phyloP scores from a whole-genome alignment of 1,139 yeast species.

The Hyphopichia khmerensis region DNA sequence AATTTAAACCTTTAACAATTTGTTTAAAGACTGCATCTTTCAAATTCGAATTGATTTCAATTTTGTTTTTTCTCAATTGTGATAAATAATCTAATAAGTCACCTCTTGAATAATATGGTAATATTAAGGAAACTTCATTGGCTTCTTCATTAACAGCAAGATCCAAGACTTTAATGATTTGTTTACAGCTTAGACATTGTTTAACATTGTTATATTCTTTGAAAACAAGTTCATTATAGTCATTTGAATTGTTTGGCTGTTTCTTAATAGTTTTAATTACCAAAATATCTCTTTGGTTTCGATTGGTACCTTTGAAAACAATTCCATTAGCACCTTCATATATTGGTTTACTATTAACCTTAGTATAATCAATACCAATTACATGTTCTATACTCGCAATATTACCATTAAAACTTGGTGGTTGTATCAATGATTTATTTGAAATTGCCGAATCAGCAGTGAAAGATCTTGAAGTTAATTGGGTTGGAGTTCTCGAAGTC shows the following conservation, averaged over 20 bases:
- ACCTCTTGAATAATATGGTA: conserved; percentile 48
- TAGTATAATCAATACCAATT: conserved; percentile 20
- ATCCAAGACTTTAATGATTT: conserved; percentile 30
- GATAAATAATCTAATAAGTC: conserved; percentile 47
- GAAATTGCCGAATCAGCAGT: background rate
- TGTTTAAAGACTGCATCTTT: conserved; percentile 51
- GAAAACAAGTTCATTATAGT: conserved; percentile 19
- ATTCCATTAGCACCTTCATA: conserved; percentile 49
- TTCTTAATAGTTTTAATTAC: conserved; percentile 34
- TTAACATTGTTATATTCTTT: conserved; percentile 32
- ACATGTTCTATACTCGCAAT: background rate
- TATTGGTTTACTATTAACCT: conserved; percentile 26
- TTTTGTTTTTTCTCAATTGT: conserved; percentile 31
- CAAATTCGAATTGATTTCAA: conserved; percentile 27
- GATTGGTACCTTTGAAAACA: conserved; percentile 31
- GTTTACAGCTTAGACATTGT: conserved; percentile 23
- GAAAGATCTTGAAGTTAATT: background rate
- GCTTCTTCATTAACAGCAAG: conserved; percentile 15
- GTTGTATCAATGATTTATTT: background rate
- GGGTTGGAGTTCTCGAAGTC: background rate
- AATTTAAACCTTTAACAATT: conserved; percentile 44
- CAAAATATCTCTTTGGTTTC: conserved; percentile 16
- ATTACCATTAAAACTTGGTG: background rate
- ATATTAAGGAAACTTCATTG: conserved; percentile 25
- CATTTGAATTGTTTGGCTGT: conserved; percentile 13